Conservation (phyloP, 2,329 filamentous ascomycete species). For the Paradendryphiella salina region DNA sequence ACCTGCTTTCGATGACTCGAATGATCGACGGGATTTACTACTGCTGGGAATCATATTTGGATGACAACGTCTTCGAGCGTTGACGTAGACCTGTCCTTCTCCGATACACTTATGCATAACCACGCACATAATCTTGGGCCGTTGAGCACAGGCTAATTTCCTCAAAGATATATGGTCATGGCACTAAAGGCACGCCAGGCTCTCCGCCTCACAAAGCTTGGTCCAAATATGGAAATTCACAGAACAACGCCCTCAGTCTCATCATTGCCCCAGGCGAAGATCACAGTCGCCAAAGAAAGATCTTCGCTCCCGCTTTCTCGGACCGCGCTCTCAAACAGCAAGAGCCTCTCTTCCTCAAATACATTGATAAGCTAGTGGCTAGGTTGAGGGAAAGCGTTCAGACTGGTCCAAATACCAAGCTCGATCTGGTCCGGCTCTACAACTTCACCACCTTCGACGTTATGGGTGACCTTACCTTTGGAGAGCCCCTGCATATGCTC, state of each 20-base stretch:
- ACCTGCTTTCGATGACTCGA: background rate
- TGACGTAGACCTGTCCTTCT: too few relatives aligned
- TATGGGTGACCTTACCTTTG: constrained; percentile 42
- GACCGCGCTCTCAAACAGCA: constrained; percentile 49
- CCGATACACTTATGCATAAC: too few relatives aligned
- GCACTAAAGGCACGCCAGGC: constrained; percentile 25
- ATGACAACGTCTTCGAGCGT: too few relatives aligned
- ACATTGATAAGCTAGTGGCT: constrained; percentile 48
- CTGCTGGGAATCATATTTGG: too few relatives aligned
- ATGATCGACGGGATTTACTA: too few relatives aligned
- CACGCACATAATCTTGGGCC: background rate
- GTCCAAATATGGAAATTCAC: constrained; percentile 25
- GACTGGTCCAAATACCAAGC: constrained; percentile 31
- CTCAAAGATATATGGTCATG: constrained; percentile 31
- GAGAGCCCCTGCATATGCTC: constrained; percentile 39
- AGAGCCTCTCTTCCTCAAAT: constrained; percentile 47
- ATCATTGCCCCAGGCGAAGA: constrained; percentile 39
- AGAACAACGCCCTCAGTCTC: constrained; percentile 37
- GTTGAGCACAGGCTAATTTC: background rate
- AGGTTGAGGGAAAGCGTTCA: constrained; percentile 41
- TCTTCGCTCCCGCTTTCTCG: constrained; percentile 50
- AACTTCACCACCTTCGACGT: constrained; percentile 43
- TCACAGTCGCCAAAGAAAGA: constrained; percentile 46
- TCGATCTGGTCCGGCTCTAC: constrained; percentile 42
- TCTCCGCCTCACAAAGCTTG: constrained; percentile 28